These are phyloP conservation scores for Daldinia decipiens DNA, from an alignment of 495 filamentous ascomycete genomes.

Conservation along the genomic window DNA sequence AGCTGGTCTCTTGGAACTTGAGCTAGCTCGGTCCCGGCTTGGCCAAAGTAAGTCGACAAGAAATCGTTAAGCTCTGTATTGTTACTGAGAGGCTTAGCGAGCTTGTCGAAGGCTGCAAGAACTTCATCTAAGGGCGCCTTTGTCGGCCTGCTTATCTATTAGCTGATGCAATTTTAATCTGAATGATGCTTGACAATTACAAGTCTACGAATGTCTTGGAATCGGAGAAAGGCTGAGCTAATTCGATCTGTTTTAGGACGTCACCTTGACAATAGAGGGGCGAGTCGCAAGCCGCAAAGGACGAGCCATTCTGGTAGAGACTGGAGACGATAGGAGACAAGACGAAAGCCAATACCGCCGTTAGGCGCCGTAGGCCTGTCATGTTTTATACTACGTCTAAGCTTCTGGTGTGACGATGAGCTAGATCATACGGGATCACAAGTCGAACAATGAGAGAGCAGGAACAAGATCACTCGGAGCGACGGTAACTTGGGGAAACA, in stretches of 20 bases:
- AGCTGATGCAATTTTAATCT: neutral
- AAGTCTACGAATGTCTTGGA: slow-evolving; percentile 65
- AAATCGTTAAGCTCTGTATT: slow-evolving; percentile 60
- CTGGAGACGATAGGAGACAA: slow-evolving; percentile 40
- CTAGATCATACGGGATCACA: neutral
- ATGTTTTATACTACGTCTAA: slow-evolving; percentile 26
- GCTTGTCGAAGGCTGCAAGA: slow-evolving; percentile 54
- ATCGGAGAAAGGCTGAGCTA: slow-evolving; percentile 60
- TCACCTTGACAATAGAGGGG: slow-evolving; percentile 62
- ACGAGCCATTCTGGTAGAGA: slow-evolving; percentile 59
- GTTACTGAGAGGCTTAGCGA: slow-evolving; percentile 58
- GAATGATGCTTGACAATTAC: slow-evolving; percentile 45
- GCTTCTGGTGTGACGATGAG: neutral
- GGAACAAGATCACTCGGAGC: slow-evolving; percentile 5
- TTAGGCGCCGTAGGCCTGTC: slow-evolving; percentile 21
- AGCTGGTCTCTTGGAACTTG: slow-evolving; percentile 54
- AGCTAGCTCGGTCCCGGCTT: slow-evolving; percentile 59
- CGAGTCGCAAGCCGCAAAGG: slow-evolving; percentile 60
- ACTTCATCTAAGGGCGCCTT: slow-evolving; percentile 57
- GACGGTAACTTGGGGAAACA: neutral
- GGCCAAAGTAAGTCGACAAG: slow-evolving; percentile 56
- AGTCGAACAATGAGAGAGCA: neutral
- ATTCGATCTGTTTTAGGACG: slow-evolving; percentile 58
- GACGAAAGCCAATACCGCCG: slow-evolving; percentile 43
- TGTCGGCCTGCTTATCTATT: slow-evolving; percentile 53